phyloP scores from a whole-genome alignment of 176 grass and related monocot genomes.

The Alloteropsis semialata region DNA sequence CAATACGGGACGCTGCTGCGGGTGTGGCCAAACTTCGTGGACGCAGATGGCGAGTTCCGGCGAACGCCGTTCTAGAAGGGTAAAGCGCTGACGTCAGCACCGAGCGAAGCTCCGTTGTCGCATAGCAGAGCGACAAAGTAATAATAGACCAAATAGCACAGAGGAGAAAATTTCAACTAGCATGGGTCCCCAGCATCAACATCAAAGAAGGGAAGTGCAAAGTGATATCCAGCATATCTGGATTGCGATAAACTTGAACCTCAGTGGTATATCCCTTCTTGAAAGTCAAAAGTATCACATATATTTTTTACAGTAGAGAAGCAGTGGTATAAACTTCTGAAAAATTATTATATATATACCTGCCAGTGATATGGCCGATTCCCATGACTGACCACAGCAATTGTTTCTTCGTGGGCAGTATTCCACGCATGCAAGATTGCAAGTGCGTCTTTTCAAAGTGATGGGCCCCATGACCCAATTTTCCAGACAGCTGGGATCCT shows the following conservation, averaged over 20 bases:
- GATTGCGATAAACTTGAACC: neutral
- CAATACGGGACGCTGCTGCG: neutral
- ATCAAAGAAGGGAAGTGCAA: neutral
- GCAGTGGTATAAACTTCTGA: neutral
- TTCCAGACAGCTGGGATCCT: neutral
- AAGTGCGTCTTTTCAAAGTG: neutral
- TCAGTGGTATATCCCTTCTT: neutral
- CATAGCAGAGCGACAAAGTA: neutral
- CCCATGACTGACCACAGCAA: neutral
- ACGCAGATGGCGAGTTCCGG: neutral
- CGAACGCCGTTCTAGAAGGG: neutral
- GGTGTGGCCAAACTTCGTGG: neutral
- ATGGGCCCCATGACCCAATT: neutral
- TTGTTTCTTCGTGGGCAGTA: neutral
- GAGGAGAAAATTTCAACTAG: neutral
- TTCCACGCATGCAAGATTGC: neutral
- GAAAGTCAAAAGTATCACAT: neutral
- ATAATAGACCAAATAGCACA: neutral
- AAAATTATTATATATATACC: neutral
- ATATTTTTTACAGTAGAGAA: neutral
- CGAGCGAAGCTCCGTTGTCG: neutral
- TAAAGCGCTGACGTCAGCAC: neutral
- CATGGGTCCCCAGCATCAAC: neutral
- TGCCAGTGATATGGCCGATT: neutral
- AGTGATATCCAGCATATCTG: neutral